Evolutionary conservation across 2,329 filamentous ascomycete species (phyloP), one percentile per base, ranked within the genome.

Genomic region (Colletotrichum shisoi): DNA sequence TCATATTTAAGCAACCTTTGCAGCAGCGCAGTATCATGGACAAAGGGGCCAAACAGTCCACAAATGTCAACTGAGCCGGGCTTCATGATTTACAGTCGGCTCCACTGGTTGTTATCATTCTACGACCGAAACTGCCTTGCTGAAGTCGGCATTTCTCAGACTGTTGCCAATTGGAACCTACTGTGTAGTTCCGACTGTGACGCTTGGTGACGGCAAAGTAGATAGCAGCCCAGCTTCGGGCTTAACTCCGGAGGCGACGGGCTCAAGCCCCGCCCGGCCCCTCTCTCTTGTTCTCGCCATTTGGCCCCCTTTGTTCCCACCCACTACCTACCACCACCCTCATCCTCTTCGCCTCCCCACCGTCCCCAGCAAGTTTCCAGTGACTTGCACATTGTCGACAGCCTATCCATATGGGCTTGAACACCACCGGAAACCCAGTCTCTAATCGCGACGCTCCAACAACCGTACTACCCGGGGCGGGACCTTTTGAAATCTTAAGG

Each of bases 331-430:
- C 31, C 34, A 15, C 40, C 34, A 19, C 42, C 27, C 27, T 13
- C 24, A 9, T 24, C 21, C 52, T 15, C 24, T 8, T 37, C 9
- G 37, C 15, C 13, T 19, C 8, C 39, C 57, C 49, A 9, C 27
- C 62, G 8, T 13, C 57, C 63, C 59, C 58, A 37, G 58, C 31
- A 44, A 62, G 58, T 57, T 66, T 49, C 44, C 63, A 27, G 51
- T n/a, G 63, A 62, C 34, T 62, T 57, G 21, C 31, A 21, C 46
- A 31, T 63, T 21, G 31, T 42, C 49, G 21, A 56, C 44, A 27
- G 24, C 17, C 17, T 34, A 31, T 21, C 4, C 19, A 39, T 24
- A 57, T 34, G 12, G 24, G 17, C 40, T 46, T 46, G 12, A 19
- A 46, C 42, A 27, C 40, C 54, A 15, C n/a, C 42, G n/a, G 4